Evolutionary conservation across 176 grass and related monocot species (phyloP).

Genomic region (Ampelocalamus luodianensis): DNA sequence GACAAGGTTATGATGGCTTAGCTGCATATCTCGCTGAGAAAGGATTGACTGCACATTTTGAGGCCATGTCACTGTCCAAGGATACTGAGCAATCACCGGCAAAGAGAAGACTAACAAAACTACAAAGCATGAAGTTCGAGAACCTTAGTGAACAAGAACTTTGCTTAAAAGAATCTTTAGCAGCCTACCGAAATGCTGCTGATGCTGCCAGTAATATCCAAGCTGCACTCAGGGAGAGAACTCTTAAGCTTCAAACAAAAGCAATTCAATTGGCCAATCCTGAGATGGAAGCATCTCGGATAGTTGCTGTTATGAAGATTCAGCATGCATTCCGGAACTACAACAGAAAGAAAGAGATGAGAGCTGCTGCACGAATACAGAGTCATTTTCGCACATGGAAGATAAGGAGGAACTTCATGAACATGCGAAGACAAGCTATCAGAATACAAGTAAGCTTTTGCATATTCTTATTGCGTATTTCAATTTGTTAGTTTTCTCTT

Average conservation of each 20-base stretch:
- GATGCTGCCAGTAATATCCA: constrained; percentile 93
- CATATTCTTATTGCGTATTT: constrained; percentile 16
- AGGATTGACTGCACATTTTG: constrained; percentile 83
- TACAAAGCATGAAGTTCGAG: constrained; percentile 50
- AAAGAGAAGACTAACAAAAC: constrained; percentile 45
- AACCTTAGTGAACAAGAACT: constrained; percentile 91
- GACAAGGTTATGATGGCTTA: constrained; percentile 83
- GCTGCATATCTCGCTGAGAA: constrained; percentile 93
- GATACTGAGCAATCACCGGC: constrained; percentile 39
- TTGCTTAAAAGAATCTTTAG: constrained; percentile 93
- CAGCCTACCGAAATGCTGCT: constrained; percentile 93
- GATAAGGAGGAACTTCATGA: constrained; percentile 66
- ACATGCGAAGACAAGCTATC: constrained; percentile 73
- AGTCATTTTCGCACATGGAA: constrained; percentile 91
- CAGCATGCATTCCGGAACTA: constrained; percentile 87
- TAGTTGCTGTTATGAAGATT: constrained; percentile 93
- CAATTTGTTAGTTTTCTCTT: constrained; percentile 17
- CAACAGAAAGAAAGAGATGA: constrained; percentile 81
- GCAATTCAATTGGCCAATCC: constrained; percentile 74
- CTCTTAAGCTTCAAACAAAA: constrained; percentile 87
- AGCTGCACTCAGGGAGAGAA: constrained; percentile 83
- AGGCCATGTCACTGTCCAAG: constrained; percentile 76
- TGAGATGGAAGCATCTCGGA: constrained; percentile 70
- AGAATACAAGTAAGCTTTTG: constrained; percentile 80
- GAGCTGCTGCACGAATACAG: constrained; percentile 89